Base-by-base conservation (phyloP, 1,139 yeast species). In the Yarrowia galli region DNA sequence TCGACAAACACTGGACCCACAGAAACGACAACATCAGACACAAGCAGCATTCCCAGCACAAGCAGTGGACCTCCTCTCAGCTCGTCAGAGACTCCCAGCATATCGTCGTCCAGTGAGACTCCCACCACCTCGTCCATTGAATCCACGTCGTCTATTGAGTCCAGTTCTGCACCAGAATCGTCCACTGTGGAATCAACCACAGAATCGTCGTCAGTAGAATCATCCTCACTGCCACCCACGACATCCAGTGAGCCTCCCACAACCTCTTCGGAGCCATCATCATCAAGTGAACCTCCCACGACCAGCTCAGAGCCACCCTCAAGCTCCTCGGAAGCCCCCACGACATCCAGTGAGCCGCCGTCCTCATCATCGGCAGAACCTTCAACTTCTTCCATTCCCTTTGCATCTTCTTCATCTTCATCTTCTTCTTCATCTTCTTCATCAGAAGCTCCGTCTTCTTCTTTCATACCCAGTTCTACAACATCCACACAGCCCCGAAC, bases 11-110 rank as follows among this genome's bases (percentile, higher is more conserved):
- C 43, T 6, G 43, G 12, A 12, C 36, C 36, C 16, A 9, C 54
- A 36, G 18, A 23, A 18, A 23, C 51, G 12, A 46, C 20, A 4
- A 46, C 20, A 4, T 20, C 48, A 13, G 61, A 40, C 23, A 54
- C 61, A 10, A 40, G 48, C 61, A 54, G 61, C 23, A 40, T 54
- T 13, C 61, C 61, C 22, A 54, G 38, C 48, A 54, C 60, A 16
- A 28, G 32, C 32, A 28, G 32, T 28, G 32, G 32, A 5, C 32
- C 28, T 3, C 6, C 7, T 4, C 6, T 25, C 12, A 32, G 23
- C 40, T 32, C 38, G 15, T 32, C 28, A 2, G 58, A 51, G 8
- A 20, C 25, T 0, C 10, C 42, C 28, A 51, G 42, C 8, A 20
- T 16, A 7, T 16, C 36, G 3, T 10, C 53, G 20, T 38, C 40